Percentiles rank a stretch among this genome's conserved stretches.
Evolutionary conservation across 495 filamentous ascomycete genomes (phyloP).

Genomic region (Penicillium lagena): DNA sequence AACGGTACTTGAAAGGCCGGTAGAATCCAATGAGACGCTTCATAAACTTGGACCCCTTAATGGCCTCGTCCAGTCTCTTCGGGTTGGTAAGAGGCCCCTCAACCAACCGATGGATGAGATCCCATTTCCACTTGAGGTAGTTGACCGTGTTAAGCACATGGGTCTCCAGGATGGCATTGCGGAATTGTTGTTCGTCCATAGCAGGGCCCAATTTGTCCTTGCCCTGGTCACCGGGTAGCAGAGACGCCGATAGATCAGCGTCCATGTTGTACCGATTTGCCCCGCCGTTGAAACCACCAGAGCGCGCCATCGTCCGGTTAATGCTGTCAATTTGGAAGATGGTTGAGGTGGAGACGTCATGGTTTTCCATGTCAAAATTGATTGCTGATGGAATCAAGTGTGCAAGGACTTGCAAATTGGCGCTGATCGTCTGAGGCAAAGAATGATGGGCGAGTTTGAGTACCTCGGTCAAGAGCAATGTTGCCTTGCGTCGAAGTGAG

Average conservation of each 20-base stretch:
- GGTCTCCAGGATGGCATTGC: conserved; percentile 78
- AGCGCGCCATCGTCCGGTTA: conserved; percentile 86
- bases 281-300: conserved; percentile 39
- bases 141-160: conserved; percentile 79
- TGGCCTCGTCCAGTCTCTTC: conserved; percentile 88
- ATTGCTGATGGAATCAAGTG: conserved; percentile 71
- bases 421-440: conserved; percentile 71
- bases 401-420: conserved; percentile 76
- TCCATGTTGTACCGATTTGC: conserved; percentile 39
- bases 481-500: conserved; percentile 81
- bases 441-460: conserved; percentile 81
- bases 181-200: conserved; percentile 85
- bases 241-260: conserved; percentile 34
- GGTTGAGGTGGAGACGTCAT: conserved; percentile 73
- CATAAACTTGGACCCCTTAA: conserved; percentile 90
- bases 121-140: conserved; percentile 95
- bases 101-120: conserved; percentile 79
- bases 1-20: conserved; percentile 93
- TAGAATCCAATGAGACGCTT: conserved; percentile 93
- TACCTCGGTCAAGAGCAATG: conserved; percentile 82
- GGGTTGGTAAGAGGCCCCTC: conserved; percentile 91
- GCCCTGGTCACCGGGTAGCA: conserved; percentile 50
- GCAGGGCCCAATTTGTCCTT: conserved; percentile 66
- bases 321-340: conserved; percentile 98
- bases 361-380: conserved; percentile 60